Base-by-base conservation (phyloP, 495 filamentous ascomycete genomes). In the Platismatia glauca region DNA sequence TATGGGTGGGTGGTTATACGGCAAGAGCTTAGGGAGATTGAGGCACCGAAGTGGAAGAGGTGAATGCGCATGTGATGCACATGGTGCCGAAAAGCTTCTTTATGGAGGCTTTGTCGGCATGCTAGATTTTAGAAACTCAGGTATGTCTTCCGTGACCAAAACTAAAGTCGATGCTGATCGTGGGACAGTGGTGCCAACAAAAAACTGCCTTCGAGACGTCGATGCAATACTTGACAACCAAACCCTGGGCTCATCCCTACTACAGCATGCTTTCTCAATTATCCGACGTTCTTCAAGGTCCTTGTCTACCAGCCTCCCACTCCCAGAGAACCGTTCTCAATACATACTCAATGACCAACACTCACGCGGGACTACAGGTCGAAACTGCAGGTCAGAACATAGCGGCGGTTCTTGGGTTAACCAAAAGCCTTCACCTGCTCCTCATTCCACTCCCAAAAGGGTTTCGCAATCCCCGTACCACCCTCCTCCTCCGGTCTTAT, bases 71-170 rank as follows among this genome's bases (percentile, higher is more conserved):
- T 24, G 1, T 22, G 27, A 9, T 20, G 8, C n/a, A 44, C 9
- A 46, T 55, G 60, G 60, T 34, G 60, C 60, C 60, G 60, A 62
- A 52, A 56, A 44, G 60, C 52, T 46, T 43, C 18, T 20, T 44
- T 7, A 34, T 5, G 59, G 18, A 34, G 48, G 37, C 59, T 61
- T 24, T 38, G 31, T 62, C 60, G 60, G 60, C 60, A 62, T 39
- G 55, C 15, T 33, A 44, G 27, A 24, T 41, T 41, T 3, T 24
- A 24, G 38, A 31, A 24, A 18, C 18, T 20, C 13, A 46, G 52
- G 60, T 62, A 41, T 16, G 37, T 35, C 7, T 13, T 34, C 11
- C 38, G 20, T 18, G 16, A 24, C 3, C 34, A 18, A 0, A 24
- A 24, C 6, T 20, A 11, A 24, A 9, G 20, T 22, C 2, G 56